phyloP scores from a whole-genome alignment of 2,329 filamentous ascomycete genomes.

The Talaromyces funiculosus region DNA sequence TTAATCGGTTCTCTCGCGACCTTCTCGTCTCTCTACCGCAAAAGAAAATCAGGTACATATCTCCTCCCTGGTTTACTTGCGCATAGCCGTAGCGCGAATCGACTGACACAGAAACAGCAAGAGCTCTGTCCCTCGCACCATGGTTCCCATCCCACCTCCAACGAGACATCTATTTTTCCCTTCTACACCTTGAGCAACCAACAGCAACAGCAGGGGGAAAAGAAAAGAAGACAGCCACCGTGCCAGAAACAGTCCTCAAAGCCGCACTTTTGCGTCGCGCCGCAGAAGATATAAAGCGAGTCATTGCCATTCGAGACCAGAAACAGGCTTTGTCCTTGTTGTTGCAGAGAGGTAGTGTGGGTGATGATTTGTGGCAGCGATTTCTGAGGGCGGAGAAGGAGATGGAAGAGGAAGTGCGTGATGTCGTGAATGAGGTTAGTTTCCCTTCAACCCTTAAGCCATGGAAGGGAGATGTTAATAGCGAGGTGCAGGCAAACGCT shows the following conservation, averaged over 20 bases:
- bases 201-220: constrained; percentile 32
- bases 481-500: constrained; percentile 67
- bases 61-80: too few species aligned
- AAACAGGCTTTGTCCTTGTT: constrained; percentile 82
- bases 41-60: constrained; percentile 73
- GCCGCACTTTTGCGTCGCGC: constrained; percentile 84
- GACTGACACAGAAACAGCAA: constrained; percentile 46
- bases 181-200: constrained; percentile 69
- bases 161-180: constrained; percentile 89
- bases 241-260: constrained; percentile 80
- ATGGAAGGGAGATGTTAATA: background rate
- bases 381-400: constrained; percentile 92
- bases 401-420: constrained; percentile 90
- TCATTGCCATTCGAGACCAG: constrained; percentile 79
- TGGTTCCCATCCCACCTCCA: constrained; percentile 92
- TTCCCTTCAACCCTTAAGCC: background rate
- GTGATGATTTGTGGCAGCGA: constrained; percentile 91
- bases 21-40: constrained; percentile 89
- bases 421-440: constrained; percentile 84
- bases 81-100: background rate
- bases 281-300: constrained; percentile 85
- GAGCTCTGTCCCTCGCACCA: constrained; percentile 78
- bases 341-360: constrained; percentile 84
- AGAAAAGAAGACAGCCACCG: constrained; percentile 60
- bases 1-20: constrained; percentile 82